phyloP scores from a whole-genome alignment of 306 rosid genomes.

The Lathyrus tuberosus region DNA sequence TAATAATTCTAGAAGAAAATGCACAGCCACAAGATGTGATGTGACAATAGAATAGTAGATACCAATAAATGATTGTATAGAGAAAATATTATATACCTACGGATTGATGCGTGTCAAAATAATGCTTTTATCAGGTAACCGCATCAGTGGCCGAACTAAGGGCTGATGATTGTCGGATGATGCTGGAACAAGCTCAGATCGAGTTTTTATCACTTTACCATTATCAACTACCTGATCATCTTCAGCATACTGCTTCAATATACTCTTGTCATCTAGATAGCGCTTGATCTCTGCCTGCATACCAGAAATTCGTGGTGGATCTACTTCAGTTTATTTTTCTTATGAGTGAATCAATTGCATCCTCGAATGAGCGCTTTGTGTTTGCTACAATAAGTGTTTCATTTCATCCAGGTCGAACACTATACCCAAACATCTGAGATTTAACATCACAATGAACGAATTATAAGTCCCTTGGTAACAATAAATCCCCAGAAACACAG shows the following conservation, averaged over 20 bases:
- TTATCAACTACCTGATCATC: slow-evolving; percentile 89
- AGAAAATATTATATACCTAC: slow-evolving; percentile 54
- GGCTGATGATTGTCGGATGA: slow-evolving; percentile 79
- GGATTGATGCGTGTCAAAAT: slow-evolving; percentile 98
- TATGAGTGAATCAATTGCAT: slow-evolving; percentile 88
- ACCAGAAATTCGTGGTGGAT: slow-evolving; percentile 77
- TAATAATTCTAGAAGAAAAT: slow-evolving; percentile 19
- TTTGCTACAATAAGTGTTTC: slow-evolving; percentile 93
- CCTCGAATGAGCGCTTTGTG: slow-evolving; percentile 98
- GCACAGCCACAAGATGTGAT: slow-evolving; percentile 14
- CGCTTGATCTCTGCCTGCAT: slow-evolving; percentile 90
- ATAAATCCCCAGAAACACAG: slow-evolving; percentile 94
- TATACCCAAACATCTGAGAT: slow-evolving; percentile 97
- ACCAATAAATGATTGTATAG: slow-evolving; percentile 24
- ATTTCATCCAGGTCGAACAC: slow-evolving; percentile 90
- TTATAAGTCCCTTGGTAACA: slow-evolving; percentile 77
- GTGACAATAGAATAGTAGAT: slow-evolving; percentile 20
- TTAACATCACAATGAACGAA: slow-evolving; percentile 88
- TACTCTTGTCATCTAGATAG: slow-evolving; percentile 80
- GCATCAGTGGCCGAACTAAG: slow-evolving; percentile 78
- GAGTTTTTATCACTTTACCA: slow-evolving; percentile 82
- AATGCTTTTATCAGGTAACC: slow-evolving; percentile 82
- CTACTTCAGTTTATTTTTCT: slow-evolving; percentile 82
- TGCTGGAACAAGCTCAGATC: slow-evolving; percentile 85
- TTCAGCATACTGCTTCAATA: slow-evolving; percentile 94